Conservation (phyloP, 106 monocot species). For the Platanthera zijinensis region DNA sequence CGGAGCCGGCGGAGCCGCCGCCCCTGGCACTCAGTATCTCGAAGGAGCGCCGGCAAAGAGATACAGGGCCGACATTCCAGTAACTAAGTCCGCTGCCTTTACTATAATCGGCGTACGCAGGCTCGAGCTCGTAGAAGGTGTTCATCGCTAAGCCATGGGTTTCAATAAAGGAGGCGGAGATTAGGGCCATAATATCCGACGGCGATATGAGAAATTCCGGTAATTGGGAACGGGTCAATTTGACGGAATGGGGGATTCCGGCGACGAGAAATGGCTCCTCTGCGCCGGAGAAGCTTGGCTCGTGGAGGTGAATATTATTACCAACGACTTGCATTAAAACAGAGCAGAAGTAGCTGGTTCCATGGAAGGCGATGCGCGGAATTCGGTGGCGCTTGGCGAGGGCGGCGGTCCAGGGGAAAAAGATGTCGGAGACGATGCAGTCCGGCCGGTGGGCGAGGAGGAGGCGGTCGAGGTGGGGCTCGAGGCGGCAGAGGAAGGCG, state of each 20-base stretch:
- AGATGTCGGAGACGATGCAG: conserved; percentile 22
- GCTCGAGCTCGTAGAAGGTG: conserved; percentile 22
- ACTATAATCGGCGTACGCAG: conserved; percentile 1
- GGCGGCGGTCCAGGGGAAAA: conserved; percentile 20
- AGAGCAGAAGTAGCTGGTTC: background rate
- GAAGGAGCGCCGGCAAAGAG: background rate
- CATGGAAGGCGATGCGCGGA: conserved; percentile 28
- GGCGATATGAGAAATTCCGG: background rate
- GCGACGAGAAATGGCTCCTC: conserved; percentile 18
- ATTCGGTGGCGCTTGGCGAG: conserved; percentile 8
- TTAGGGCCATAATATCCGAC: background rate
- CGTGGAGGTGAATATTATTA: background rate
- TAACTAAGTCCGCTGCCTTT: background rate
- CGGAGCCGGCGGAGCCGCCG: background rate
- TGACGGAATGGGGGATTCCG: conserved; percentile 13
- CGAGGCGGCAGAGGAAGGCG: background rate
- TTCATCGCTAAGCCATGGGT: conserved; percentile 27
- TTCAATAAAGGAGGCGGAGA: background rate
- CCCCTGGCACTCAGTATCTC: background rate
- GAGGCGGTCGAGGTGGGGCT: conserved; percentile 9
- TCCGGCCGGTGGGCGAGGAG: conserved; percentile 10
- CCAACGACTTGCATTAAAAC: background rate
- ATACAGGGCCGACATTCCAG: conserved; percentile 19
- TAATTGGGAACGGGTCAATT: conserved; percentile 13
- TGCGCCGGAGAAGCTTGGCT: background rate